These are phyloP conservation scores for Primulina tabacum DNA, from an alignment of 257 asterid genomes.

Conservation along the genomic window DNA sequence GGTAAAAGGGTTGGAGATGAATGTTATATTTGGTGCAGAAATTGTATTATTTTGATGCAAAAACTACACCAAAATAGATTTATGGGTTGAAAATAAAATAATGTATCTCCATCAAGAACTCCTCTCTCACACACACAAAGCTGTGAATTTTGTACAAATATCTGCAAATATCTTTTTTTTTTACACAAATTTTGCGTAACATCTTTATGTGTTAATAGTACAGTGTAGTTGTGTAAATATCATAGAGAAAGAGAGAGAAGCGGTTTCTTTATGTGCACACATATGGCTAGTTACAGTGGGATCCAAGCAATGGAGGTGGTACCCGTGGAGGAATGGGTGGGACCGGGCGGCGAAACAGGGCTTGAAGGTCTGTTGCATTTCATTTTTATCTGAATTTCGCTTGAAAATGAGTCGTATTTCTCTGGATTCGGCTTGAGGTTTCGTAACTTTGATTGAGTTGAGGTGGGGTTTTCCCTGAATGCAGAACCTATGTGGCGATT, in stretches of 20 bases:
- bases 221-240: not conserved
- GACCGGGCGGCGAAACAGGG: constrained; percentile 79
- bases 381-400: constrained; percentile 45
- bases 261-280: not conserved
- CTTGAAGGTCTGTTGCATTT: constrained; percentile 66
- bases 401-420: constrained; percentile 34
- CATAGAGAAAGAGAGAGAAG: constrained; percentile 19
- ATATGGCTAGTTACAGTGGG: constrained; percentile 60
- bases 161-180: not conserved
- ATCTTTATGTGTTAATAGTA: not conserved
- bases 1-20: too few species aligned
- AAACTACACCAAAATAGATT: too few species aligned
- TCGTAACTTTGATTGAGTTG: constrained; percentile 40
- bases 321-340: constrained; percentile 66
- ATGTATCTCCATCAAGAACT: too few species aligned
- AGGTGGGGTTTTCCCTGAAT: constrained; percentile 38
- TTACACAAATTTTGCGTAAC: not conserved
- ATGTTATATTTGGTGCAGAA: too few species aligned
- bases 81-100: too few species aligned
- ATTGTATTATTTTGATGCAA: too few species aligned
- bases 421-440: constrained; percentile 14
- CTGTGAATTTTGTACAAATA: not conserved
- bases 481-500: constrained; percentile 98
- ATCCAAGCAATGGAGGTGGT: constrained; percentile 53
- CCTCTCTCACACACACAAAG: not conserved